phyloP scores from a whole-genome alignment of 352 stramenopile genomes.

The Sclerospora graminicola region DNA sequence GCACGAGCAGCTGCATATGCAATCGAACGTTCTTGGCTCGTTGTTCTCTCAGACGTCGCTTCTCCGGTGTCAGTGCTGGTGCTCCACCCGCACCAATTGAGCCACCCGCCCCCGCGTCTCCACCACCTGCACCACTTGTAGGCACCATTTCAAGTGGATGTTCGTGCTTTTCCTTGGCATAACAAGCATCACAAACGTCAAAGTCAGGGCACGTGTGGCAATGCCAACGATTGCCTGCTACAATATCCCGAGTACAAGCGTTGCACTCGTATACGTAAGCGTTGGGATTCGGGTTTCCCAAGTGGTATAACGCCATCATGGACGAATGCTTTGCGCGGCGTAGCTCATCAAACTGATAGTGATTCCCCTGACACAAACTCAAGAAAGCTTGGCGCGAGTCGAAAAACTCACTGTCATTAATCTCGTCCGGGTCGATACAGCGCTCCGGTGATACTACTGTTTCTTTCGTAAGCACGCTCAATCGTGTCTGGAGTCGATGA shows the following conservation, averaged over 20 bases:
- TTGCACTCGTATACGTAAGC: conserved; percentile 85
- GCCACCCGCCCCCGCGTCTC: conserved; percentile 4
- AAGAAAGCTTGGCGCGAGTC: conserved; percentile 97
- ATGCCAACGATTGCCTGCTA: conserved; percentile 81
- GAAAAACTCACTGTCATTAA: conserved; percentile 88
- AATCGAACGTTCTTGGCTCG: conserved; percentile 92
- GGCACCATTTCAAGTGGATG: conserved; percentile 76
- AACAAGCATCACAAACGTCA: conserved; percentile 84
- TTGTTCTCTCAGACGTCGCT: conserved; percentile 65
- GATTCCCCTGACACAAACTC: conserved; percentile 94
- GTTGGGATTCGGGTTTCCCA: conserved; percentile 92
- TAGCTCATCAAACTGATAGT: conserved; percentile 99
- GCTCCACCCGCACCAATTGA: conserved; percentile 12
- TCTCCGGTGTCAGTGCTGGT: conserved; percentile 39
- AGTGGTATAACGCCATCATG: conserved; percentile 99
- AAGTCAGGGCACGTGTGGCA: conserved; percentile 84
- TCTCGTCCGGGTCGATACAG: conserved; percentile 66
- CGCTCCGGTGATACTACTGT: conserved; percentile 55
- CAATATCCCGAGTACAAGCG: conserved; percentile 73
- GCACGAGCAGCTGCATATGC: conserved; percentile 97
- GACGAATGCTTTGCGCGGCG: conserved; percentile 97
- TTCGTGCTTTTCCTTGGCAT: conserved; percentile 75
- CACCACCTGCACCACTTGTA: conserved; percentile 31
- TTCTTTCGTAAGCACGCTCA: conserved; percentile 46
- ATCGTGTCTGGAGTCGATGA: conserved; percentile 31